phyloP scores from a whole-genome alignment of 352 stramenopile species.

The Thraustochytrium striatum region DNA sequence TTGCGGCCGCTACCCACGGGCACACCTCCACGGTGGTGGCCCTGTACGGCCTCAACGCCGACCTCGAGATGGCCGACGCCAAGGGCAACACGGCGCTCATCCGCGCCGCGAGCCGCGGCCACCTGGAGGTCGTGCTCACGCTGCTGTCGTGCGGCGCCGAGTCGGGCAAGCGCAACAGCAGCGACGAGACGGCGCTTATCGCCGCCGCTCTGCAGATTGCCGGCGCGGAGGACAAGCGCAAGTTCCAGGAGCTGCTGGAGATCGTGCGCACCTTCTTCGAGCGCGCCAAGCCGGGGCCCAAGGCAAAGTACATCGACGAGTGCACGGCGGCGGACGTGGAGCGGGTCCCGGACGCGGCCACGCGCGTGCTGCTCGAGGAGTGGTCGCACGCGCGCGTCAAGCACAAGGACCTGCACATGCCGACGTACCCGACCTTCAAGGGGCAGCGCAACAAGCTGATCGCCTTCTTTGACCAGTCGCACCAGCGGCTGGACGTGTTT shows the following conservation, averaged over 20 bases:
- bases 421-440: background rate
- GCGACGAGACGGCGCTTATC: background rate
- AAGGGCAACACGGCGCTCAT: conserved; percentile 29
- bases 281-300: background rate
- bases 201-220: background rate
- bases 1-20: conserved; percentile 15
- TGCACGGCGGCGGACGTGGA: background rate
- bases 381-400: background rate
- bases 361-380: conserved; percentile 9
- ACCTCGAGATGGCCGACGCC: conserved; percentile 15
- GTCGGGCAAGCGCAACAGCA: background rate
- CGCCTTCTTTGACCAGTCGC: background rate
- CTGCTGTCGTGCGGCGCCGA: conserved; percentile 9
- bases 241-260: conserved; percentile 14
- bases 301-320: background rate
- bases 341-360: background rate
- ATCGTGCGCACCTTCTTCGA: conserved; percentile 38
- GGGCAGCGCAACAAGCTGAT: background rate
- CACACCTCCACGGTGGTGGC: conserved; percentile 22
- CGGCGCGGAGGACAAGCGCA: background rate
- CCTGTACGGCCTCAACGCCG: conserved; percentile 5
- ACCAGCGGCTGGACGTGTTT: conserved; percentile 12
- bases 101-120: background rate
- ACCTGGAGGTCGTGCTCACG: conserved; percentile 14
- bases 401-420: conserved; percentile 32